These are phyloP conservation scores for Rhododendron henanense DNA, from an alignment of 148 eudicot genomes.

Conservation along the genomic window DNA sequence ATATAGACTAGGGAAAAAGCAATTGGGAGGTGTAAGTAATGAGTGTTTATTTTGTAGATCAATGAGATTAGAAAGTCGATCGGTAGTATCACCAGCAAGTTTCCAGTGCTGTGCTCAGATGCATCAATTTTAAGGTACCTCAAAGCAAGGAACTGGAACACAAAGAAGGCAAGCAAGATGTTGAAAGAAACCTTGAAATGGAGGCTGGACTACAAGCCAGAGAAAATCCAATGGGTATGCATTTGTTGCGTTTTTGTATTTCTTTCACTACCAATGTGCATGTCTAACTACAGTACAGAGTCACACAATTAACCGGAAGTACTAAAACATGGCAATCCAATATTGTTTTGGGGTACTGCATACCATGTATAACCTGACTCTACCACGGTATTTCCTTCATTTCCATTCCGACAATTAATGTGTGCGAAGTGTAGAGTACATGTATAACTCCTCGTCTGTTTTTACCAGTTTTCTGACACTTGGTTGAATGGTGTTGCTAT, in stretches of 20 bases:
- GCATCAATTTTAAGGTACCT: constrained; percentile 38
- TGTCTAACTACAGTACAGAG: neutral
- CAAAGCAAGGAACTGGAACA: constrained; percentile 43
- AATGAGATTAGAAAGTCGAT: constrained; percentile 33
- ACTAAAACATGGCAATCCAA: no score
- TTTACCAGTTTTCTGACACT: neutral
- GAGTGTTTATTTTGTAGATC: constrained; percentile 19
- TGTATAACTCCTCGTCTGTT: neutral
- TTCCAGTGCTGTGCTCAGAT: constrained; percentile 31
- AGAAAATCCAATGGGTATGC: constrained; percentile 38
- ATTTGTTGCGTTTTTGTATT: neutral
- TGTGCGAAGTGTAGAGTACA: neutral
- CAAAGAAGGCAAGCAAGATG: constrained; percentile 38
- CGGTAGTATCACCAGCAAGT: constrained; percentile 26
- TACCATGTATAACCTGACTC: neutral
- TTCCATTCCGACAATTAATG: neutral
- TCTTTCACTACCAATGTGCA: neutral
- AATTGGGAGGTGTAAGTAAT: neutral
- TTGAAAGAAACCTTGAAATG: constrained; percentile 37
- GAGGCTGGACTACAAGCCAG: constrained; percentile 38
- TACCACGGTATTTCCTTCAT: neutral
- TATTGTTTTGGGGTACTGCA: neutral
- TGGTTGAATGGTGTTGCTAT: neutral
- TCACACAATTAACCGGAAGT: neutral
- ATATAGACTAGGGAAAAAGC: neutral